Evolutionary conservation across 192 early-diverging fungal species (phyloP), one percentile per base, ranked within the genome.

Genomic region (Coemansia guatemalensis): DNA sequence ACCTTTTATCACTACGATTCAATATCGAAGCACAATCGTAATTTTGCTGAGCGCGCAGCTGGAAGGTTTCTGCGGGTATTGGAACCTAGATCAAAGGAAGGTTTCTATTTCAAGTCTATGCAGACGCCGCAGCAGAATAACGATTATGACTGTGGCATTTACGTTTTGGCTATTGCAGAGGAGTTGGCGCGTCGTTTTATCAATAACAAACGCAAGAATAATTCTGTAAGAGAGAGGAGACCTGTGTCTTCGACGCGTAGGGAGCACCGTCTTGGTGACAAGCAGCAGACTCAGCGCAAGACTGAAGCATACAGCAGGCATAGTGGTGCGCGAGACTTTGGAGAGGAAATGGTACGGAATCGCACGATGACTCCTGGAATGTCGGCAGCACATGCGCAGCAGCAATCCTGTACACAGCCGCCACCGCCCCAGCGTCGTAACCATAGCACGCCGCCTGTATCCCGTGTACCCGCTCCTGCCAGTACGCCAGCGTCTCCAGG

Each of bases 81-180:
- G 56, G 79, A 82, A 26, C 73, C 79, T 0, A 27, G 20, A 23
- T 51, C 64, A 47, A 72, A 75, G 49, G 71, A 73, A 1, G 73
- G 79, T 4, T 82, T 75, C 53, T 82, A 70, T 56, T 82, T 82
- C 64, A 81, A 81, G 67, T 72, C 79, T 8, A 75, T 82, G 67
- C 79, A 82, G 62, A 82, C 79, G 29, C 79, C 79, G 51, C 79
- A 82, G 67, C 79, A 76, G 62, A 82, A 82, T 53, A 82, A 82
- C 53, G 73, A 82, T 57, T 64, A 64, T 52, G 79, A 82, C 41
- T 82, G 79, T 48, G 79, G 79, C 6, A 68, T 82, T 22, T 82
- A 82, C 27, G 79, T 82, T 21, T 41, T 82, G 63, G 70, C 74
- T 0, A 82, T 82, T 61, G 74, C 79, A 0, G 70, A 82, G 67